A percentile compares a stretch with the other conserved stretches of the same genome.
Evolutionary conservation across 108 stramenopile species (phyloP).

Genomic region (Epithemia pelagica): DNA sequence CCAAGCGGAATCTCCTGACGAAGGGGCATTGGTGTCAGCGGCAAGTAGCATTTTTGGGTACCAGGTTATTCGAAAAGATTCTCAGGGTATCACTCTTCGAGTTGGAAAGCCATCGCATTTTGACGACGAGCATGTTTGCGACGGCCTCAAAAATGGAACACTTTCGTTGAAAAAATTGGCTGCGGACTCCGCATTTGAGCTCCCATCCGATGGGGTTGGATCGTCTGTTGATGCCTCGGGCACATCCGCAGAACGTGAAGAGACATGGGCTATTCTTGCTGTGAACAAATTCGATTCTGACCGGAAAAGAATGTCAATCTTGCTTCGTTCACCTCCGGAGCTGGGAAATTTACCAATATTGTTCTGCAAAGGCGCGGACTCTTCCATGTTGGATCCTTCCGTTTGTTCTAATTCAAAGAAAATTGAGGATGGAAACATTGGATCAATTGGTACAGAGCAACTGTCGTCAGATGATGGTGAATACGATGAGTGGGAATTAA

Average conservation of each 20-base stretch:
- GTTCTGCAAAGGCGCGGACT: conserved; percentile 91
- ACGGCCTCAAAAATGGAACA: conserved; percentile 47
- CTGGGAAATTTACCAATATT: conserved; percentile 68
- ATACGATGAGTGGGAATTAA: conserved; percentile 36
- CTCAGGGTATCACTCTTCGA: conserved; percentile 58
- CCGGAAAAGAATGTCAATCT: conserved; percentile 92
- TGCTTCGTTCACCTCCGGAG: conserved; percentile 74
- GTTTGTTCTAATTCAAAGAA: background rate
- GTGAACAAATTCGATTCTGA: conserved; percentile 93
- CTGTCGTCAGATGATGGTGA: background rate
- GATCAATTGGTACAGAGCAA: conserved; percentile 5
- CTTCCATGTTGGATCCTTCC: conserved; percentile 63
- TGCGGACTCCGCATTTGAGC: conserved; percentile 33
- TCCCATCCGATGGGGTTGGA: background rate
- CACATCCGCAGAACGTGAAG: conserved; percentile 19
- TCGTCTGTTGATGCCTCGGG: background rate
- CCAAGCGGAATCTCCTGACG: conserved; percentile 91
- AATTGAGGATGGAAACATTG: conserved; percentile 7
- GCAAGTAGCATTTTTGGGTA: conserved; percentile 72
- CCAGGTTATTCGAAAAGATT: conserved; percentile 73
- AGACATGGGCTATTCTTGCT: conserved; percentile 86
- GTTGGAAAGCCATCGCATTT: conserved; percentile 58
- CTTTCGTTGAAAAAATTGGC: conserved; percentile 44
- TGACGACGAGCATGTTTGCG: conserved; percentile 32
- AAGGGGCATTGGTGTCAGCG: conserved; percentile 81